Conservation (phyloP, 805 yeast genomes). For the Candida xyloterini region DNA sequence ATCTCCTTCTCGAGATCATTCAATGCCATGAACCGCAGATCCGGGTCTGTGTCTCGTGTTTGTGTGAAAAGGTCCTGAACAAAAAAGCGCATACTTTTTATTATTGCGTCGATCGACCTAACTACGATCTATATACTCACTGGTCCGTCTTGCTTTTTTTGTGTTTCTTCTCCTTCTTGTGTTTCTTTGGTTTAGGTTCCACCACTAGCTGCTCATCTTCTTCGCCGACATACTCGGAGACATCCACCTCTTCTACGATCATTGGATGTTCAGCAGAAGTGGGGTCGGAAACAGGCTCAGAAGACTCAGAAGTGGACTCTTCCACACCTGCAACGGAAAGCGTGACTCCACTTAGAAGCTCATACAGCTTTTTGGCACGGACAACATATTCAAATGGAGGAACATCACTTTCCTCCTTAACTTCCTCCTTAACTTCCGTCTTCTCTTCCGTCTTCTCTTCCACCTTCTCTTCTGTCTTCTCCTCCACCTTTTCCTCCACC, state of each 20-base stretch:
- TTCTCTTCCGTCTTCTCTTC: conserved; percentile 26
- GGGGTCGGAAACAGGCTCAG: conserved; percentile 10
- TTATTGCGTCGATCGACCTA: conserved; percentile 8
- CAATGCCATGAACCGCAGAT: conserved; percentile 80
- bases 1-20: conserved; percentile 58
- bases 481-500: conserved; percentile 23
- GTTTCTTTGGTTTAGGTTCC: conserved; percentile 6
- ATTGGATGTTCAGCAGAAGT: conserved; percentile 23
- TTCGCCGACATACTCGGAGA: conserved; percentile 32
- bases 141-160: conserved; percentile 3
- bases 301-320: conserved; percentile 11
- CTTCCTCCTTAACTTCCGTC: conserved; percentile 13
- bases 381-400: conserved; percentile 40
- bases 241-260: conserved; percentile 44
- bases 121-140: not conserved
- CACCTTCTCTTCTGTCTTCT: conserved; percentile 23
- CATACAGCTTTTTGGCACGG: conserved; percentile 39
- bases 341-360: conserved; percentile 36
- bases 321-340: conserved; percentile 34
- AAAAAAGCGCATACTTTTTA: conserved; percentile 24
- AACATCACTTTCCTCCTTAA: conserved; percentile 12
- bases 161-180: conserved; percentile 13
- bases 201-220: conserved; percentile 27
- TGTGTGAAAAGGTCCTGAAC: conserved; percentile 36
- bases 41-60: conserved; percentile 71